These are phyloP conservation scores for Globisporangium polare DNA, from an alignment of 352 stramenopile genomes.

Conservation along the genomic window DNA sequence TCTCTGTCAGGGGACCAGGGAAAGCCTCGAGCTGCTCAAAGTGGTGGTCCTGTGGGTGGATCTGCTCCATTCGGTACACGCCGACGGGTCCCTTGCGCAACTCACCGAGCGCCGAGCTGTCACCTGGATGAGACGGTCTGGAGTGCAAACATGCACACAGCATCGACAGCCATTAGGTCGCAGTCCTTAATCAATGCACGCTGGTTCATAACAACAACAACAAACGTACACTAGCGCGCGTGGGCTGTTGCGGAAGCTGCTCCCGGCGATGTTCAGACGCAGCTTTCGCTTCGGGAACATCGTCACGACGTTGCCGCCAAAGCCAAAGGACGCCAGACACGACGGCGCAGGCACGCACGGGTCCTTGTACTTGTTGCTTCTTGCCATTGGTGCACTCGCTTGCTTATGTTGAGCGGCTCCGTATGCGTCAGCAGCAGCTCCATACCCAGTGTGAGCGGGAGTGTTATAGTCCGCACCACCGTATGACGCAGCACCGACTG, in stretches of 20 bases:
- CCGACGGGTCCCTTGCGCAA: conserved; percentile 75
- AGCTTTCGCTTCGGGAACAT: conserved; percentile 89
- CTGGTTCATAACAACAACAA: too few relatives aligned
- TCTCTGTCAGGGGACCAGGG: conserved; percentile 69
- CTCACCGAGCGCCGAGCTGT: conserved; percentile 51
- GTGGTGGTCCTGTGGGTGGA: conserved; percentile 67
- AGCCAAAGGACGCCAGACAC: conserved; percentile 78
- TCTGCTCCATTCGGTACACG: conserved; percentile 78
- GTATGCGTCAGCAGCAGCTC: conserved; percentile 7
- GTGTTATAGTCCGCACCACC: conserved; percentile 1
- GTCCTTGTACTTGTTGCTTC: conserved; percentile 83
- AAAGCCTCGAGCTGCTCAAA: conserved; percentile 73
- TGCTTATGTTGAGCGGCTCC: background rate
- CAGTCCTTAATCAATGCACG: too few relatives aligned
- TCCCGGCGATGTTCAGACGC: conserved; percentile 60
- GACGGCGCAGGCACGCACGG: conserved; percentile 68
- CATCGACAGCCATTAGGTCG: too few relatives aligned
- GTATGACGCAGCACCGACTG: background rate
- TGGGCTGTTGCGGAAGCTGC: conserved; percentile 60
- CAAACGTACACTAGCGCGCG: conserved; percentile 48
- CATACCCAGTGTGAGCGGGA: conserved; percentile 11
- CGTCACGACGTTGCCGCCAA: conserved; percentile 85
- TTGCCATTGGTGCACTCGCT: conserved; percentile 21
- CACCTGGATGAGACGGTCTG: conserved; percentile 44
- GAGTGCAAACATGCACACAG: conserved; percentile 7